A percentile compares a stretch with the other conserved stretches of the same genome.
These are phyloP conservation scores for Eleusine coracana DNA, from an alignment of 176 grass and related monocot genomes.

Conservation along the genomic window DNA sequence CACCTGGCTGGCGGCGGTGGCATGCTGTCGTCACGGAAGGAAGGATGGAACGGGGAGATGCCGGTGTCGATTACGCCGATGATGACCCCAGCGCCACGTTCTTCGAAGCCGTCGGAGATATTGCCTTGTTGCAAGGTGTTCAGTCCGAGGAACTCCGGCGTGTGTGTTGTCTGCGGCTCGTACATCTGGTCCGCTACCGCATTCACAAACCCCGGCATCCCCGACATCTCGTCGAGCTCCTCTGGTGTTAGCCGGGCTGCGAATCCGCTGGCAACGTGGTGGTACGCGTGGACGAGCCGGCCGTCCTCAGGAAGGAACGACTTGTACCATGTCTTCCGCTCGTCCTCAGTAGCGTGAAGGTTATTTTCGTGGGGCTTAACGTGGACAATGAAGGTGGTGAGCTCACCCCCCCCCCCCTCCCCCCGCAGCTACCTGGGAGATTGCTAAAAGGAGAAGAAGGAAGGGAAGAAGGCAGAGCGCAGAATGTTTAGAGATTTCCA, in stretches of 20 bases:
- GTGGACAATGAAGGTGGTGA: conserved; percentile 41
- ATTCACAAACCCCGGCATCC: conserved; percentile 47
- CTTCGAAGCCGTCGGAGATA: too few relatives aligned
- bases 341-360: conserved; percentile 5
- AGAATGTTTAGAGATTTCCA: conserved; percentile 12
- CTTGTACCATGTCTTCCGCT: conserved; percentile 39
- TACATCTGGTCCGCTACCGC: conserved; percentile 33
- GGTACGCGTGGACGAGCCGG: conserved; percentile 53
- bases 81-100: too few relatives aligned
- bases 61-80: too few relatives aligned
- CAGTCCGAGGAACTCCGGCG: conserved; percentile 61
- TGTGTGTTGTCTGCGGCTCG: conserved; percentile 54
- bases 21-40: conserved; percentile 57
- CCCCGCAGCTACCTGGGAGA: not conserved
- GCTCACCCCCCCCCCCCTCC: not conserved
- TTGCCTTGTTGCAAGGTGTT: too few relatives aligned
- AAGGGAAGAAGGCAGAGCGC: not conserved
- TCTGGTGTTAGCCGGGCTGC: conserved; percentile 38
- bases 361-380: conserved; percentile 19
- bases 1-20: conserved; percentile 51
- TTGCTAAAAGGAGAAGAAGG: conserved; percentile 14
- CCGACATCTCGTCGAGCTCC: conserved; percentile 42
- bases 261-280: conserved; percentile 63
- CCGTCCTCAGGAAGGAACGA: conserved; percentile 40
- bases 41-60: conserved; percentile 37